Base-by-base conservation (phyloP, 1,284 basidiomycete species). In the Austroboletus niveus region DNA sequence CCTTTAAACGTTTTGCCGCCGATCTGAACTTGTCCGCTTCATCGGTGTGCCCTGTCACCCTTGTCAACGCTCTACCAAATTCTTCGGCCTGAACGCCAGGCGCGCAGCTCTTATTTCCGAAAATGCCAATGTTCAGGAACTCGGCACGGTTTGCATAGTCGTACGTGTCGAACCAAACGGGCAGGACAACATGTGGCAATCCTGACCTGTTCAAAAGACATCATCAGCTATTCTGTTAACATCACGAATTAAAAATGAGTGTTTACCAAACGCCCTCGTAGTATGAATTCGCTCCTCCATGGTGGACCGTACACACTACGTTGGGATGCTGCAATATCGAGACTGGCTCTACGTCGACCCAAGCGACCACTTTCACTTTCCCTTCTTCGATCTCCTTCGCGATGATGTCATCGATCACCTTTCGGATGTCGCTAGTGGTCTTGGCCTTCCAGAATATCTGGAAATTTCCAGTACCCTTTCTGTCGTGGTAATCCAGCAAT, bases 261-360 rank as follows among this genome's bases (percentile, higher is more conserved):
- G 15, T 47, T 44, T 20, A 59, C 60, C 57, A 57, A 29, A 56
- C 5, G 1, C 48, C 47, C 5, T 62, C 60, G 1, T 29, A 58
- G 36, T 51, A 60, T 7, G 58, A 60, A 42, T 62, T 60, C 8
- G 48, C 54, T 4, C 60, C 55, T 22, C 58, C 60, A 10, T 58
- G 55, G 10, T 55, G 58, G 8, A 60, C 55, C 5, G 43, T 52
- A 27, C 57, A 61, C 31, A 56, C 32, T 39, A 59, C n/a, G 24
- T 56, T 56, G 1, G 45, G 42, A 43, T 56, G 57, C 34, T 59
- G 57, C 8, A 61, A 41, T 45, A 58, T 44, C 12, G 59, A 40
- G 10, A 49, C 40, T 0, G 56, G 49, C 10, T 58, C 56, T 20
- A 24, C 47, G 3, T 59, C 47, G 24, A 58, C 20, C 56, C 52